phyloP scores from a whole-genome alignment of 1,284 basidiomycete genomes.

The Somion occarium region DNA sequence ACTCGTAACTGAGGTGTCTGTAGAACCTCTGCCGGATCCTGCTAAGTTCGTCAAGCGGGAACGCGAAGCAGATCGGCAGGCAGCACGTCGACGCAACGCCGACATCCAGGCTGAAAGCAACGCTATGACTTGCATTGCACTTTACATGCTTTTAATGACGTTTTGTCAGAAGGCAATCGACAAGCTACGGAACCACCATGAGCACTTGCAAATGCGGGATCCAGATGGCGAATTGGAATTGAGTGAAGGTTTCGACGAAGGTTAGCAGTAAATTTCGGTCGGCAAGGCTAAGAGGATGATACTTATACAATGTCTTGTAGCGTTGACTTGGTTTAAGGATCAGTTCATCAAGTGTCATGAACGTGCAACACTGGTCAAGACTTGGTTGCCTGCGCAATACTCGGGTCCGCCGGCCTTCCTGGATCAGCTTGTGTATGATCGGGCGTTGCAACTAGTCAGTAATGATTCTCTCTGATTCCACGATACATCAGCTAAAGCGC shows the following conservation, averaged over 20 bases:
- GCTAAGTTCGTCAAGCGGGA: slow-evolving; percentile 63
- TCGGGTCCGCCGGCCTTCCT: slow-evolving; percentile 70
- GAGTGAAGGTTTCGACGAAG: slow-evolving; percentile 75
- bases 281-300: neutral
- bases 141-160: slow-evolving; percentile 91
- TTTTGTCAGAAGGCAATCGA: slow-evolving; percentile 93
- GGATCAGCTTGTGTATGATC: slow-evolving; percentile 80
- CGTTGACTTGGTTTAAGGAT: slow-evolving; percentile 71
- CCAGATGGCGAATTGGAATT: slow-evolving; percentile 66
- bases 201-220: slow-evolving; percentile 73
- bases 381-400: slow-evolving; percentile 74
- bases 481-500: neutral
- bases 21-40: slow-evolving; percentile 74
- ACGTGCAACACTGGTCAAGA: slow-evolving; percentile 70
- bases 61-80: slow-evolving; percentile 68
- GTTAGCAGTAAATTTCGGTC: slow-evolving; percentile 32
- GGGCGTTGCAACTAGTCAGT: slow-evolving; percentile 64
- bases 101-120: slow-evolving; percentile 76
- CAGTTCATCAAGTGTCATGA: slow-evolving; percentile 77
- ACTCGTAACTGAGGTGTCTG: neutral
- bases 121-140: slow-evolving; percentile 79
- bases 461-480: neutral
- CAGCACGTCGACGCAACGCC: slow-evolving; percentile 57
- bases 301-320: slow-evolving; percentile 29
- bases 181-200: slow-evolving; percentile 62